phyloP scores from a whole-genome alignment of 2,329 filamentous ascomycete genomes.

The Sphaerulina musiva region DNA sequence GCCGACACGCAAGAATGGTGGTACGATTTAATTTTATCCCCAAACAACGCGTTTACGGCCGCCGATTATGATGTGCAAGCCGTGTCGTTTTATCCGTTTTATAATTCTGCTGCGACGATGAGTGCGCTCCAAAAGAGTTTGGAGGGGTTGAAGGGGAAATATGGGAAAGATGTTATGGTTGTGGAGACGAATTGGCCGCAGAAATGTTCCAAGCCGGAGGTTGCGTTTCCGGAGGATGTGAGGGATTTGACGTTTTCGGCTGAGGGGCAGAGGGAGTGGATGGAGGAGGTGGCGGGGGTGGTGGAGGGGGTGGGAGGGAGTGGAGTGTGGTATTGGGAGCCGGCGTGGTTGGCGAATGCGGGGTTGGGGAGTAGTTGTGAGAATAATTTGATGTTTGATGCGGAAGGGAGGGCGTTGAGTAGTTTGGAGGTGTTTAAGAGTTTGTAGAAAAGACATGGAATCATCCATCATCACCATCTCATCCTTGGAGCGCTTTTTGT shows the following conservation, averaged over 20 bases:
- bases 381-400: slow-evolving; percentile 28
- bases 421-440: slow-evolving; percentile 18
- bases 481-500: slow-evolving; percentile 29
- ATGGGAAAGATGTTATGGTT: slow-evolving; percentile 27
- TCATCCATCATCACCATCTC: not conserved
- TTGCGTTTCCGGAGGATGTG: slow-evolving; percentile 24
- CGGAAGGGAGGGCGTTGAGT: slow-evolving; percentile 27
- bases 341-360: slow-evolving; percentile 29
- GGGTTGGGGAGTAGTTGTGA: slow-evolving; percentile 27
- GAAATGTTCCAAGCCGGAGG: slow-evolving; percentile 25
- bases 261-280: slow-evolving; percentile 28
- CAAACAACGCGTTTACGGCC: slow-evolving; percentile 1
- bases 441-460: not conserved
- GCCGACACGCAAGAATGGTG: slow-evolving; percentile 24
- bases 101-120: slow-evolving; percentile 26
- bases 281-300: slow-evolving; percentile 24
- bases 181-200: slow-evolving; percentile 32
- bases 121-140: slow-evolving; percentile 22
- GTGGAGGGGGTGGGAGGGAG: slow-evolving; percentile 23
- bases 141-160: slow-evolving; percentile 20
- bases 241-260: slow-evolving; percentile 25
- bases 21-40: slow-evolving; percentile 28
- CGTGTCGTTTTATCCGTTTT: slow-evolving; percentile 31
- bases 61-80: slow-evolving; percentile 28
- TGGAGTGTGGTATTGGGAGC: slow-evolving; percentile 33